Base-by-base conservation (phyloP, 1,284 basidiomycete genomes). In the Heterobasidion irregulare region DNA sequence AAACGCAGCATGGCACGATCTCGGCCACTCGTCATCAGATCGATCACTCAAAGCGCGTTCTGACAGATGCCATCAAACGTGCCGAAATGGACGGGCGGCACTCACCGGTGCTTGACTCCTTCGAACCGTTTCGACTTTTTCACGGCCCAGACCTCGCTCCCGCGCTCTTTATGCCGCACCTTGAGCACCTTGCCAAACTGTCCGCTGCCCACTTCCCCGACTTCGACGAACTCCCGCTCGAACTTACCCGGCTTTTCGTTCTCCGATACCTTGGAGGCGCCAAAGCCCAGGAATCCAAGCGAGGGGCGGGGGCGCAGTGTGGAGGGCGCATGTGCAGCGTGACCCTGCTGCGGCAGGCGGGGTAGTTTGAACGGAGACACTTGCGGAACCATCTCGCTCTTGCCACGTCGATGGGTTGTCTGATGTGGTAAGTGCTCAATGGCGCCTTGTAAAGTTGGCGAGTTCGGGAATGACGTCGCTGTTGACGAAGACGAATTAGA, bases 101-200 rank as follows among this genome's bases (percentile, higher is more conserved):
- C 84, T 68, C 70, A 94, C 90, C 93, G 80, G 73, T 98, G 96
- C 68, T 88, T 86, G 44, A 84, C 84, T 41, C 97, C 97, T 65
- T 92, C 88, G 64, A 98, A 96, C 38, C 86, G 82, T 73, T 97
- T 94, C 53, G 92, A 95, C 68, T 90, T 89, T 80, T 99, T 99
- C 64, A 99, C 85, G 2, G 97, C 97, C 68, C 80, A 97, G 19
- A 92, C 73, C 47, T 76, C 75, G 15, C 76, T 75, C 36, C 71
- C 69, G 43, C 66, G 71, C 5, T 71, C 68, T 1, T 69, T 79
- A 58, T 77, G 81, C 59, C 83, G 80, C 7, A 94, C 96, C 72
- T 94, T 96, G 71, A 95, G 84, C 12, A 94, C 96, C 62, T 90
- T 89, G 45, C 94, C 94, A 72, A 98, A 99, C 65, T 96, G 93